Evolutionary conservation across 2,329 filamentous ascomycete species (phyloP), one percentile per base, ranked within the genome.

Genomic region (Claviceps maximensis): DNA sequence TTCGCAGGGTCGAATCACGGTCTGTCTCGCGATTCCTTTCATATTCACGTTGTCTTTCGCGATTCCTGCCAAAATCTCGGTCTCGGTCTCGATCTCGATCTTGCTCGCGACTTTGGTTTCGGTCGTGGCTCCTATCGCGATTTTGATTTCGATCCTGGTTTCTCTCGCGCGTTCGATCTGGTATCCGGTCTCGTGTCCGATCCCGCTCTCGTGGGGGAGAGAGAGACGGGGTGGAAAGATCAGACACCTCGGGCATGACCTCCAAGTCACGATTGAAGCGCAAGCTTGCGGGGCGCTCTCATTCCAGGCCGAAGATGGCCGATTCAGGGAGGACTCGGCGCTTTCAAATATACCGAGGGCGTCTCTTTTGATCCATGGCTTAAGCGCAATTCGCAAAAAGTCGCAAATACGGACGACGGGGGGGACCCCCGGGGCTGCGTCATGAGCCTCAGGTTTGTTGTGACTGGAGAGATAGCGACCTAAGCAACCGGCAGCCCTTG

Each of bases 1-100:
- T 65, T 44, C 46, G 57, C 49, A 64, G 58, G 31, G 65, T 60
- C 40, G 61, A 54, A 33, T 62, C 61, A 44, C 57, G 59, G 3
- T 65, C 62, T 33, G 63, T 59, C 25, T 62, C 58, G 52, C 56
- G 57, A 49, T 61, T 57, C 27, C 59, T 54, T 50, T 44, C 58
- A 36, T 59, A 53, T 50, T 51, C 48, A 27, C 41, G 47, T 15
- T 53, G 42, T 41, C 52, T 36, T 21, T 44, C 49, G 21, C 52
- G 44, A 40, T 45, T 50, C 49, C 56, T 49, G 29, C 49, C 55
- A 40, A 51, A 21, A 36, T 54, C 45, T 33, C 51, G 51, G 31
- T 53, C 48, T 15, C 36, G 48, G 17, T 47, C 27, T 23, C 27
- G 45, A n/a, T 47, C 45, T 6, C 10, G 45, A 36, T 54, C 33